Conservation (phyloP, 1,139 yeast species). For the Starmera stellimalicola region DNA sequence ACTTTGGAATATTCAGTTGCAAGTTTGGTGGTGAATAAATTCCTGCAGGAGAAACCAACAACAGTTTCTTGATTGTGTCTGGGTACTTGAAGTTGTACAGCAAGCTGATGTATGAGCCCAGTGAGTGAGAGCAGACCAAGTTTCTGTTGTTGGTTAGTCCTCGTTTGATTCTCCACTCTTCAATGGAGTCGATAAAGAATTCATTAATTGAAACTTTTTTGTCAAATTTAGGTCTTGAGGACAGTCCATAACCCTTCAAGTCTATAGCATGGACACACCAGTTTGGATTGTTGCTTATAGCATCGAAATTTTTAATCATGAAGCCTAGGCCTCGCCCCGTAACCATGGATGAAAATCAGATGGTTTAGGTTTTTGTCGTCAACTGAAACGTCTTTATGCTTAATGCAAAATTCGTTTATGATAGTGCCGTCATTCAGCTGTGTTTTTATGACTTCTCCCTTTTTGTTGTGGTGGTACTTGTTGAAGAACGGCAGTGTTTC, state of each 20-base stretch:
- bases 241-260: slow-evolving; percentile 68
- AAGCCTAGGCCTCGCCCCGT: slow-evolving; percentile 72
- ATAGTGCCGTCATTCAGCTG: slow-evolving; percentile 35
- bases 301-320: slow-evolving; percentile 51
- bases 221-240: slow-evolving; percentile 53
- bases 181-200: slow-evolving; percentile 69
- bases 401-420: slow-evolving; percentile 57
- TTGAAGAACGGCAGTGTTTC: slow-evolving; percentile 20
- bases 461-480: slow-evolving; percentile 13
- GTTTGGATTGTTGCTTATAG: slow-evolving; percentile 26
- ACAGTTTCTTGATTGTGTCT: slow-evolving; percentile 45
- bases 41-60: slow-evolving; percentile 82
- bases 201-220: slow-evolving; percentile 36
- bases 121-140: slow-evolving; percentile 80
- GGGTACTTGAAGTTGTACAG: slow-evolving; percentile 69
- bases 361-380: slow-evolving; percentile 33
- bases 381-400: slow-evolving; percentile 29
- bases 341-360: slow-evolving; percentile 62
- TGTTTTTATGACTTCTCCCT: slow-evolving; percentile 25
- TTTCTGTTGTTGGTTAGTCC: slow-evolving; percentile 39
- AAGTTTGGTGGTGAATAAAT: slow-evolving; percentile 34
- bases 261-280: slow-evolving; percentile 71
- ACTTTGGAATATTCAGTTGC: slow-evolving; percentile 40
- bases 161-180: slow-evolving; percentile 62
- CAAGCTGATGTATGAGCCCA: slow-evolving; percentile 82